A percentile compares a stretch with the other conserved stretches of the same genome.
Evolutionary conservation across 2,329 filamentous ascomycete species (phyloP).

Genomic region (Trichoderma sp.): DNA sequence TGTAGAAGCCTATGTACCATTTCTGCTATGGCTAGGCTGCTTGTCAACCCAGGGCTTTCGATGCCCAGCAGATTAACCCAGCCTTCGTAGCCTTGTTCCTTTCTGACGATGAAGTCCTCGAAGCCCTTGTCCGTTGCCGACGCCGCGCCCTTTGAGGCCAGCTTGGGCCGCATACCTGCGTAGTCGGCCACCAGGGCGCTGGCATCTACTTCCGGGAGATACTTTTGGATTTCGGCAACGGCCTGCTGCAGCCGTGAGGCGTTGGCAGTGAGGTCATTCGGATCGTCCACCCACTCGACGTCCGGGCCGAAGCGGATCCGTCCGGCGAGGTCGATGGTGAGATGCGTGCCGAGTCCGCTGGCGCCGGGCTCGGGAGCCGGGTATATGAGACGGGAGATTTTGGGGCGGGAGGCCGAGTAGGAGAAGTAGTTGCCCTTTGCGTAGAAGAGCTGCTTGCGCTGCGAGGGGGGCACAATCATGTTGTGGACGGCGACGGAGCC

Average conservation of each 20-base stretch:
- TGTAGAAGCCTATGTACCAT: slow-evolving; percentile 60
- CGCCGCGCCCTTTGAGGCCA: slow-evolving; percentile 60
- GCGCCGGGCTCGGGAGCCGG: slow-evolving; percentile 80
- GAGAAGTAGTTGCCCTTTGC: slow-evolving; percentile 97
- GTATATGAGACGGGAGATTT: slow-evolving; percentile 74
- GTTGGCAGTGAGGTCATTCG: slow-evolving; percentile 68
- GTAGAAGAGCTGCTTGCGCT: slow-evolving; percentile 66
- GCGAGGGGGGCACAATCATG: slow-evolving; percentile 64
- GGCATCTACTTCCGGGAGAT: slow-evolving; percentile 71
- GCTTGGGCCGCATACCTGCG: slow-evolving; percentile 86
- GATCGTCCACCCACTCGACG: slow-evolving; percentile 82
- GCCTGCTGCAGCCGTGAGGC: slow-evolving; percentile 62
- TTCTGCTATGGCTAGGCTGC: slow-evolving; percentile 80
- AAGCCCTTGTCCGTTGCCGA: slow-evolving; percentile 63
- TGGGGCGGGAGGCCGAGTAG: slow-evolving; percentile 65
- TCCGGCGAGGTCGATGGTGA: slow-evolving; percentile 85
- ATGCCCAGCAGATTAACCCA: slow-evolving; percentile 92
- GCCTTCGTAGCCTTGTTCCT: slow-evolving; percentile 73
- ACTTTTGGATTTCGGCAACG: slow-evolving; percentile 70
- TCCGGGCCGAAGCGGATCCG: slow-evolving; percentile 90
- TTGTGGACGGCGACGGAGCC: slow-evolving; percentile 76
- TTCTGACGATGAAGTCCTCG: slow-evolving; percentile 77
- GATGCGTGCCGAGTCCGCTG: slow-evolving; percentile 84
- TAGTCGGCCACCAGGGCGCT: slow-evolving; percentile 74
- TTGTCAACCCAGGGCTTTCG: slow-evolving; percentile 89